Evolutionary conservation across 208 protist species (phyloP).

Genomic region (Acanthamoeba culbertsoni): DNA sequence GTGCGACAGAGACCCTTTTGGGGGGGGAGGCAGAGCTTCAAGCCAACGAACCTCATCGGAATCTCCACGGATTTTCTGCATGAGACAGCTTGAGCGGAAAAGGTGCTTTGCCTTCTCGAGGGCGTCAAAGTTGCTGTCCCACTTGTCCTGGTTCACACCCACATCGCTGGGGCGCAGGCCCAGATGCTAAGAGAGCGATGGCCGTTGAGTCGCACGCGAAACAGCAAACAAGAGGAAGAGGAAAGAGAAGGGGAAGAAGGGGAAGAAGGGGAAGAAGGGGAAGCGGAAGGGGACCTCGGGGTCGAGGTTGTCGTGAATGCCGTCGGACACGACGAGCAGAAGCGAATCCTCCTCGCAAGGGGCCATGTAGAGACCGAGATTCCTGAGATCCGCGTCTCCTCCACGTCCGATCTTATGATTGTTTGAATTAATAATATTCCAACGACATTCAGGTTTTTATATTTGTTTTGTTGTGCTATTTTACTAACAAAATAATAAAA

Average conservation of each 20-base stretch:
- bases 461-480: too few relatives aligned
- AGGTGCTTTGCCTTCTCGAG: constrained; percentile 31
- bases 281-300: constrained; percentile 60
- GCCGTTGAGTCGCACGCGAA: too few relatives aligned
- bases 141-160: constrained; percentile 38
- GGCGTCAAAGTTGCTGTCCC: constrained; percentile 7
- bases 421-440: not conserved
- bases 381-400: constrained; percentile 23
- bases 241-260: not conserved
- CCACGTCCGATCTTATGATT: not conserved
- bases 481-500: too few relatives aligned
- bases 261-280: not conserved
- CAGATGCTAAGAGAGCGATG: constrained; percentile 21
- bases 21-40: not conserved
- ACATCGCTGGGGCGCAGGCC: constrained; percentile 24
- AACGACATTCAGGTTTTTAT: not conserved
- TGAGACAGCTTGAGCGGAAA: constrained; percentile 12
- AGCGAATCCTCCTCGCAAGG: constrained; percentile 52
- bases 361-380: constrained; percentile 45
- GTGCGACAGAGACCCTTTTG: not conserved
- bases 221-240: not conserved
- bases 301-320: constrained; percentile 77
- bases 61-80: constrained; percentile 3
- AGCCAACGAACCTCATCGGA: not conserved
- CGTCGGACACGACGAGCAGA: constrained; percentile 65